These are phyloP conservation scores for Cafeteria roenbergensis DNA, from an alignment of 108 stramenopile species.

Conservation along the genomic window DNA sequence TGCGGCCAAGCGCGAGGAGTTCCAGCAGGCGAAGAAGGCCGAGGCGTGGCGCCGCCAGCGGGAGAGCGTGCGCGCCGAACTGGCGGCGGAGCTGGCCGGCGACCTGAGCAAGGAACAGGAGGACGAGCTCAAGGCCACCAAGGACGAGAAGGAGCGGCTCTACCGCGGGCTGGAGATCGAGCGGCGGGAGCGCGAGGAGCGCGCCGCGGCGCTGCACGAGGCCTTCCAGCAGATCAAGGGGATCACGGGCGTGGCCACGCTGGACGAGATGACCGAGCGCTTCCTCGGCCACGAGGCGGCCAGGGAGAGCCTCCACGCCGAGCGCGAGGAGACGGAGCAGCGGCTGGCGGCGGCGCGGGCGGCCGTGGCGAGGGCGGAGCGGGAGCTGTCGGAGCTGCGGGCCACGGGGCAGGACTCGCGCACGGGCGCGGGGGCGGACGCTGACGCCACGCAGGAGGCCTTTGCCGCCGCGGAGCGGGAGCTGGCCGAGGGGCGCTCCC, in stretches of 20 bases:
- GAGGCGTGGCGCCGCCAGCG: background rate
- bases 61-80: background rate
- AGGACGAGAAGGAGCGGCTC: slow-evolving; percentile 8
- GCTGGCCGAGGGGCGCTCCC: background rate
- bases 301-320: slow-evolving; percentile 15
- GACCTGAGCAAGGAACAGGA: slow-evolving; percentile 10
- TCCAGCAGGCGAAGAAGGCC: background rate
- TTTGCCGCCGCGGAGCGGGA: slow-evolving; percentile 22
- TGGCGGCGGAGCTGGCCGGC: background rate
- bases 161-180: background rate
- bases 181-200: background rate
- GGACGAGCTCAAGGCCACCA: slow-evolving; percentile 19
- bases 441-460: slow-evolving; percentile 23
- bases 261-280: slow-evolving; percentile 33
- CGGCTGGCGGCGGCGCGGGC: slow-evolving; percentile 23
- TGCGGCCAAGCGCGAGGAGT: background rate
- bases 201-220: slow-evolving; percentile 16
- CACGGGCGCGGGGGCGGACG: slow-evolving; percentile 22
- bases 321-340: slow-evolving; percentile 24
- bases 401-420: slow-evolving; percentile 20
- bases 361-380: slow-evolving; percentile 15
- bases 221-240: slow-evolving; percentile 25
- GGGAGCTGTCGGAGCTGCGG: background rate
- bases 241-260: slow-evolving; percentile 26
- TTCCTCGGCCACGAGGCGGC: slow-evolving; percentile 23